A percentile compares a stretch with the other conserved stretches of the same genome.
phyloP scores from a whole-genome alignment of 2,329 filamentous ascomycete species.

The Nemania sp. region DNA sequence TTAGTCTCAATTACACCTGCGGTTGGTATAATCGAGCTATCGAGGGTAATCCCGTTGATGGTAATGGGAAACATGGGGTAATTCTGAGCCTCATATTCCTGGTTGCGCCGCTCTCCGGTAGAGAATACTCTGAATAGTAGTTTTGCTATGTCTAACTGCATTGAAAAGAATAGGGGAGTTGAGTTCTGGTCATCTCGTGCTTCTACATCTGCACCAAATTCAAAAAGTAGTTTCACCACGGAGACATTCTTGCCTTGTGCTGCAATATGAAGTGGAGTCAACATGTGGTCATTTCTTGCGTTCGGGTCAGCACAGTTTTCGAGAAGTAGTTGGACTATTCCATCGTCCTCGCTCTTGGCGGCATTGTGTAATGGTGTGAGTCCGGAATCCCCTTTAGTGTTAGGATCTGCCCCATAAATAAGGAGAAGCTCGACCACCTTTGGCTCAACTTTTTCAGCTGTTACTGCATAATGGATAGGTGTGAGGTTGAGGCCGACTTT shows the following conservation, averaged over 20 bases:
- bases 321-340: neutral
- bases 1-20: neutral
- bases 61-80: neutral
- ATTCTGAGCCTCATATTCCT: no score
- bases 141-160: neutral
- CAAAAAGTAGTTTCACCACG: neutral
- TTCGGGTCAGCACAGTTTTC: neutral
- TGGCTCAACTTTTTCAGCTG: no score
- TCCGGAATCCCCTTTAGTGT: neutral
- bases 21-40: neutral
- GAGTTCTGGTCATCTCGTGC: neutral
- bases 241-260: neutral
- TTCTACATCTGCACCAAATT: neutral
- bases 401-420: neutral
- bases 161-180: neutral
- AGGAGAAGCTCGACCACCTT: neutral
- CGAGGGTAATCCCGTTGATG: neutral
- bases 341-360: neutral
- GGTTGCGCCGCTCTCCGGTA: no score
- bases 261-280: neutral
- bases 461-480: no score
- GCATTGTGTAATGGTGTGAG: neutral
- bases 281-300: neutral
- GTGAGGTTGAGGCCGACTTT: no score
- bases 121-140: neutral